Evolutionary conservation across 805 yeast genomes (phyloP).

Genomic region (Candida insectalens): DNA sequence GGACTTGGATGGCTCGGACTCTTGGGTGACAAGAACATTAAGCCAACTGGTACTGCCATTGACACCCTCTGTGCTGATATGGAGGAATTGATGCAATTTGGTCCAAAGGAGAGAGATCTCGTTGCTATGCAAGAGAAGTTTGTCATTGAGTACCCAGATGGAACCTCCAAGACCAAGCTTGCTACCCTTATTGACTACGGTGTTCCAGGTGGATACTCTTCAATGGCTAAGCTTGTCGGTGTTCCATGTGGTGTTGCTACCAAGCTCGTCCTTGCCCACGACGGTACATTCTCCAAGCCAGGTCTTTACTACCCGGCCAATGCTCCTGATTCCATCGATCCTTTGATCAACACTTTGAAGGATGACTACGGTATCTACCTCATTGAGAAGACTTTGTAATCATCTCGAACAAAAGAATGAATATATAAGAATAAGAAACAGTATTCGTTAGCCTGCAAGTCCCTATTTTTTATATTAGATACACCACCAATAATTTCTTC

Average conservation of each 20-base stretch:
- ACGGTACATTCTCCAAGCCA: conserved; percentile 60
- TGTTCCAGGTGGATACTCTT: conserved; percentile 83
- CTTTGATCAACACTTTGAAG: conserved; percentile 85
- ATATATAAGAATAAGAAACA: no score
- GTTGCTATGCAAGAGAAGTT: conserved; percentile 96
- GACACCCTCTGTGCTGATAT: conserved; percentile 96
- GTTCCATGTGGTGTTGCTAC: conserved; percentile 97
- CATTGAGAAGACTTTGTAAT: conserved; percentile 69
- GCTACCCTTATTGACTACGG: conserved; percentile 95
- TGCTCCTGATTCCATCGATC: conserved; percentile 81
- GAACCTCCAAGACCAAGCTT: conserved; percentile 83
- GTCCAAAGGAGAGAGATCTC: conserved; percentile 89
- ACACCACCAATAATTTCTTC: not conserved
- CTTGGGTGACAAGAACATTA: conserved; percentile 65
- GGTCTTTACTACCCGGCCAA: conserved; percentile 94
- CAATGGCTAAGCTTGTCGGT: conserved; percentile 98
- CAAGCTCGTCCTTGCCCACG: conserved; percentile 59
- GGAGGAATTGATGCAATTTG: conserved; percentile 94
- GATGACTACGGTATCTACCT: conserved; percentile 81
- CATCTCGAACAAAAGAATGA: not conserved
- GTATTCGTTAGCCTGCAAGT: no score
- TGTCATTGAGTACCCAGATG: conserved; percentile 95
- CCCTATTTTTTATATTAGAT: no score
- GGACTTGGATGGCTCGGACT: conserved; percentile 95
- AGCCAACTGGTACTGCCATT: conserved; percentile 88